phyloP scores from a whole-genome alignment of 306 rosid genomes.

The Cicer cuneatum region DNA sequence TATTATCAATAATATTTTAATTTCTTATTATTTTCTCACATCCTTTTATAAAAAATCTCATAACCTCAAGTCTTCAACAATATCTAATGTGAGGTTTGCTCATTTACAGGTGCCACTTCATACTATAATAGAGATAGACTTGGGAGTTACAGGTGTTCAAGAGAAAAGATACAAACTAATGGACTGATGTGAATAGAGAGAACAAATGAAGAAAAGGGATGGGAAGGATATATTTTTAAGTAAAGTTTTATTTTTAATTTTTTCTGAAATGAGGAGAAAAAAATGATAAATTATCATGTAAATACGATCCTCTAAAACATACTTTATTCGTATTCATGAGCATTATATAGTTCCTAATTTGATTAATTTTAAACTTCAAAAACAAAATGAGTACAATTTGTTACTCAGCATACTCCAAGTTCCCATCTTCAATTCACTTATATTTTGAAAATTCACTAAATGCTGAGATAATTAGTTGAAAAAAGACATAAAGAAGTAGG shows the following conservation, averaged over 20 bases:
- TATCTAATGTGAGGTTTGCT: slow-evolving; percentile 37
- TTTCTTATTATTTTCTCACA: too few relatives aligned
- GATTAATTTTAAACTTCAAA: slow-evolving; percentile 7
- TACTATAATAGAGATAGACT: slow-evolving; percentile 92
- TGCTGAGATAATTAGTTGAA: background rate
- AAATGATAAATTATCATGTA: slow-evolving; percentile 39
- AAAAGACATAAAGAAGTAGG: background rate
- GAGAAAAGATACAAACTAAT: slow-evolving; percentile 98
- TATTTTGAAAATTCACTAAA: slow-evolving; percentile 22
- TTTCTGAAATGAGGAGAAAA: background rate
- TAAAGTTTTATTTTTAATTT: background rate
- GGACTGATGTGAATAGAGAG: slow-evolving; percentile 57
- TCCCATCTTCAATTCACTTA: background rate
- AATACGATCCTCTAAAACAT: slow-evolving; percentile 23
- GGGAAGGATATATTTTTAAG: background rate
- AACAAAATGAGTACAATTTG: background rate
- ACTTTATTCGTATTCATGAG: slow-evolving; percentile 16
- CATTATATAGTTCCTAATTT: slow-evolving; percentile 30
- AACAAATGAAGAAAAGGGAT: background rate
- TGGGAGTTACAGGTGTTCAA: slow-evolving; percentile 98
- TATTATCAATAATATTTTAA: too few relatives aligned
- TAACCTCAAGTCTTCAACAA: too few relatives aligned
- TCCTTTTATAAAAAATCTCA: too few relatives aligned
- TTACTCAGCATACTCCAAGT: background rate
- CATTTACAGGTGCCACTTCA: slow-evolving; percentile 87